Evolutionary conservation across 2,329 filamentous ascomycete species (phyloP).

Genomic region (Grosmannia clavigera): DNA sequence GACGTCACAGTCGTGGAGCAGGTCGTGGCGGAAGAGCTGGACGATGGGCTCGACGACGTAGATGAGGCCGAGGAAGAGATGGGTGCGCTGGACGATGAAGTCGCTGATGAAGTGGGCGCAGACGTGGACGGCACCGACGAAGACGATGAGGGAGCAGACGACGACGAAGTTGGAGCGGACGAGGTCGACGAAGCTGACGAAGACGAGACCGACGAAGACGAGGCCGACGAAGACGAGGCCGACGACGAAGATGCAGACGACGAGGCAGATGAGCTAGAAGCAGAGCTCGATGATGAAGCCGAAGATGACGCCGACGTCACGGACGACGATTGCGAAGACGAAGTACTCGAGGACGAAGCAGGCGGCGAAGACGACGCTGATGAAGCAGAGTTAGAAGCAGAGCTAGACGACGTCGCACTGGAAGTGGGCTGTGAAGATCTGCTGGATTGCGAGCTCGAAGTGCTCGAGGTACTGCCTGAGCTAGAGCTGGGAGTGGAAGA

Average conservation of each 20-base stretch:
- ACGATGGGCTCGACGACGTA: neutral
- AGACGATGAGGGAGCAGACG: neutral
- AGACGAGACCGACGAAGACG: neutral
- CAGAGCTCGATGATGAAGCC: neutral
- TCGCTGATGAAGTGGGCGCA: neutral
- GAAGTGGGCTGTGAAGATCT: neutral
- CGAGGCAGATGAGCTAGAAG: neutral
- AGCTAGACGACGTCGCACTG: neutral
- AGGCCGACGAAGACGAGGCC: neutral
- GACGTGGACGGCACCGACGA: neutral
- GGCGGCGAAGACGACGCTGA: neutral
- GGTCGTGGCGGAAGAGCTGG: neutral
- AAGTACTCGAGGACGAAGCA: neutral
- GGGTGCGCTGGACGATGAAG: neutral
- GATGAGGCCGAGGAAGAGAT: neutral
- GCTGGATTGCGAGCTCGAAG: neutral
- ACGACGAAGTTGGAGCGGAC: neutral
- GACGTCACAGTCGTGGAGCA: neutral
- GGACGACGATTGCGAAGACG: neutral
- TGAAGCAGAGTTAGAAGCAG: conserved; percentile 1
- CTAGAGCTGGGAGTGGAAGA: neutral
- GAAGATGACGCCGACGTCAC: neutral
- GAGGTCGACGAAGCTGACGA: neutral
- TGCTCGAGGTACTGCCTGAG: neutral
- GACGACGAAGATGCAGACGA: neutral